Percentiles rank a stretch among this genome's conserved stretches.
phyloP scores from a whole-genome alignment of 768 basidiomycete species.

The Cytidiella melzeri region DNA sequence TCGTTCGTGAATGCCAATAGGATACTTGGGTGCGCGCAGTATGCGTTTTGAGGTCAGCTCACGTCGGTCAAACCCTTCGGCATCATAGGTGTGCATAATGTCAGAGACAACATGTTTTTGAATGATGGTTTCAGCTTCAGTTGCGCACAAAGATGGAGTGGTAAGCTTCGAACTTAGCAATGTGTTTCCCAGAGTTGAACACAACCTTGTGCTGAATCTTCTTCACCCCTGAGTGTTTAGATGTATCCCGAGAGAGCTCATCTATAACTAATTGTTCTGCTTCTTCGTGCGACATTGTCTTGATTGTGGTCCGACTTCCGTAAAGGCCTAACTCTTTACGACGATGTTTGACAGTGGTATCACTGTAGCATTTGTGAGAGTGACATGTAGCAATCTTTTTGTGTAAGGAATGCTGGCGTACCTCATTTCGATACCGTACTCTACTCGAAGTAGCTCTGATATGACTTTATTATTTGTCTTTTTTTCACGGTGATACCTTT shows the following conservation, averaged over 20 bases:
- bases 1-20: slow-evolving; percentile 30
- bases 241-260: slow-evolving; percentile 16
- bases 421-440: slow-evolving; percentile 7
- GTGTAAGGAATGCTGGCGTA: neutral
- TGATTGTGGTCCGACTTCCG: slow-evolving; percentile 9
- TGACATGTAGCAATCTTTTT: neutral
- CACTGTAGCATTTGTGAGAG: slow-evolving; percentile 3
- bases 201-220: slow-evolving; percentile 15
- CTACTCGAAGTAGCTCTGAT: neutral
- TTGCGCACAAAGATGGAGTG: neutral
- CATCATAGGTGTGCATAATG: slow-evolving; percentile 27
- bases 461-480: slow-evolving; percentile 1
- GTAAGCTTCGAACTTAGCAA: slow-evolving; percentile 8
- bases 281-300: slow-evolving; percentile 5
- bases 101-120: slow-evolving; percentile 14
- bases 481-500: slow-evolving; percentile 4
- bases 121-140: neutral
- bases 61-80: slow-evolving; percentile 23
- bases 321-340: slow-evolving; percentile 10
- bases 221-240: slow-evolving; percentile 8
- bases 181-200: slow-evolving; percentile 4
- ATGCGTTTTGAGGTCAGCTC: slow-evolving; percentile 28
- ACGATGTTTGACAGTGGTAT: slow-evolving; percentile 13
- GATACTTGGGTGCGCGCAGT: slow-evolving; percentile 18
- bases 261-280: slow-evolving; percentile 13